phyloP scores from a whole-genome alignment of 73 alveolate genomes.

The Blepharisma stoltei region DNA sequence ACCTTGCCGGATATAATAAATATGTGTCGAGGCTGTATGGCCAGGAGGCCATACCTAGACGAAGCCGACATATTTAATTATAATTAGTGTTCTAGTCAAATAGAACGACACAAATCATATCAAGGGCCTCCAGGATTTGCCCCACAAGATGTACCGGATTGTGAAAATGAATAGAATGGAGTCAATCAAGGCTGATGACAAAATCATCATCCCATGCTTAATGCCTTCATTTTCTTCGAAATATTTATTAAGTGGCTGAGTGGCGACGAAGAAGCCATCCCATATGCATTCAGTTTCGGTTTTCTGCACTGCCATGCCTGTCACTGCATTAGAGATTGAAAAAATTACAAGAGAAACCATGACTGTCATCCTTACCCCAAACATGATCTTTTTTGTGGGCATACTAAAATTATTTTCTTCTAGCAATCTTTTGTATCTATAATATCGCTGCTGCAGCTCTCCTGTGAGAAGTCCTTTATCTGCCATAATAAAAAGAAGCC shows the following conservation, averaged over 20 bases:
- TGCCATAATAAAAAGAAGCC: too few species aligned
- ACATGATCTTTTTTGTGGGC: neutral
- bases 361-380: neutral
- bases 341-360: neutral
- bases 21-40: too few species aligned
- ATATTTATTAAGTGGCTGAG: neutral
- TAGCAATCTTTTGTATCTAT: neutral
- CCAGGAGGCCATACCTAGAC: too few species aligned
- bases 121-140: conserved; percentile 1
- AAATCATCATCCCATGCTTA: neutral
- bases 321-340: neutral
- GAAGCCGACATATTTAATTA: too few species aligned
- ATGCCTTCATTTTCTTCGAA: neutral
- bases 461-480: too few species aligned
- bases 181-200: neutral
- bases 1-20: too few species aligned
- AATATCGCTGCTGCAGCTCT: too few species aligned
- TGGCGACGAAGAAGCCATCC: neutral
- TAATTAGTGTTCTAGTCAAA: neutral
- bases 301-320: neutral
- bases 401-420: neutral
- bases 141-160: neutral
- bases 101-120: neutral
- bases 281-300: neutral
- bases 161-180: neutral